Evolutionary conservation across 441 rosid species (phyloP), one percentile per base, ranked within the genome.

Genomic region (Bocquillonia castaneifolia): DNA sequence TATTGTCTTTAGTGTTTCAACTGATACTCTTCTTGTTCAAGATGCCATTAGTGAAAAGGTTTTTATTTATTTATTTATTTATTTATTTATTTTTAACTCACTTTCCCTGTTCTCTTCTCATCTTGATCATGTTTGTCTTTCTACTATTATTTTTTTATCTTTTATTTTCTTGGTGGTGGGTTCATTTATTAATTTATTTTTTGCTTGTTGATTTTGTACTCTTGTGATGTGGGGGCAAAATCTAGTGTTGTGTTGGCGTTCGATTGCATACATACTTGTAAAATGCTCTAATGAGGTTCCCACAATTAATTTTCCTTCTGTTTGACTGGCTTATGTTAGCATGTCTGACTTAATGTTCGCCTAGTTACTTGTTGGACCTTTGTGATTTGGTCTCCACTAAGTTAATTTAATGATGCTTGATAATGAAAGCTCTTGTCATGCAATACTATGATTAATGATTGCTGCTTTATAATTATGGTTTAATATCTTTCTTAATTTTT

Each of bases 11-110:
- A 88, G 97, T 79, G 91, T 93, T 74, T 93, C 98, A 22, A 93
- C 98, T 8, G 98, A 93, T 77, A 93, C 98, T 66, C 89, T 93
- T 68, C 97, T 93, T 48, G 98, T 93, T 71, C 97, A 93, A 88
- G 98, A 93, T 72, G 98, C 98, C 84, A 93, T 93, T 68, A 91
- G 98, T 66, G 97, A 93, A 76, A 93, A 93, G 97, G 98, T 93
- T 1, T n/a, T n/a, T n/a, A n/a, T n/a, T n/a, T 31, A 42, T 68
- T 34, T 10, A 23, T 20, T 52, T 20, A 20, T 36, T 48, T 52
- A 44, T 28, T 42, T 23, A 45, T 44, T 7, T 10, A 22, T 13
- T 36, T 29, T 37, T 17, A 34, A 4, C 50, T 32, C 9, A n/a
- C n/a, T 44, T 29, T 6, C 31, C 9, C 28, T 26, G 28, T 18